Percentiles rank a stretch among this genome's conserved stretches.
These are phyloP conservation scores for Eragrostis curvula DNA, from an alignment of 176 grass and related monocot species.

Conservation along the genomic window DNA sequence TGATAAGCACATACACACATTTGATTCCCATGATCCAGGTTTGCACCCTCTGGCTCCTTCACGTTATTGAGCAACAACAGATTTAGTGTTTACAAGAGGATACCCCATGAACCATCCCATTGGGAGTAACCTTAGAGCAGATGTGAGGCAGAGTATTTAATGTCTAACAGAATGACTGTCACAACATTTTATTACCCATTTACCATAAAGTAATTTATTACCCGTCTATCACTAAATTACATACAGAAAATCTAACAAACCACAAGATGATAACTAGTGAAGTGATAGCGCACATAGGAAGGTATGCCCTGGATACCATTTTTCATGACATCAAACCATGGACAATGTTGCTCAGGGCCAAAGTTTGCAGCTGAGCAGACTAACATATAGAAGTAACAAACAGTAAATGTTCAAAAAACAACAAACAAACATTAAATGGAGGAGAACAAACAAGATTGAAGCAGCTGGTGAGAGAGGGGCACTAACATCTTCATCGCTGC, in stretches of 20 bases:
- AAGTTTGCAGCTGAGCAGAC: neutral
- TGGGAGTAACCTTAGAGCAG: too few species aligned
- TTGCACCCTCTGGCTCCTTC: neutral
- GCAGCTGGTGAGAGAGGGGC: neutral
- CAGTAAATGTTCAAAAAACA: neutral
- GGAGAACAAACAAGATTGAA: neutral
- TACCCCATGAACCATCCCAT: neutral
- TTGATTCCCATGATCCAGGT: neutral
- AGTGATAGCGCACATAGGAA: neutral
- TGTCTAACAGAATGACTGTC: neutral
- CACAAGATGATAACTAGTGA: neutral
- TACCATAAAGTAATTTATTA: neutral
- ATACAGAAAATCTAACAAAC: neutral
- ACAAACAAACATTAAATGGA: neutral
- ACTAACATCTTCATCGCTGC: conserved; percentile 41
- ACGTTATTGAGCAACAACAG: neutral
- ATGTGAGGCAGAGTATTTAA: neutral
- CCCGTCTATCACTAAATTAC: neutral
- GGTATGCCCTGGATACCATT: neutral
- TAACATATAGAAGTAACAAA: neutral
- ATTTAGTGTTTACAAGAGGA: neutral
- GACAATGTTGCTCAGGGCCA: neutral
- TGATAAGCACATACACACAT: neutral
- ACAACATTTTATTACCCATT: neutral
- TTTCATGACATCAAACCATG: neutral